These are phyloP conservation scores for Colletotrichum sp. DNA, from an alignment of 2,329 filamentous ascomycete genomes.

Conservation along the genomic window DNA sequence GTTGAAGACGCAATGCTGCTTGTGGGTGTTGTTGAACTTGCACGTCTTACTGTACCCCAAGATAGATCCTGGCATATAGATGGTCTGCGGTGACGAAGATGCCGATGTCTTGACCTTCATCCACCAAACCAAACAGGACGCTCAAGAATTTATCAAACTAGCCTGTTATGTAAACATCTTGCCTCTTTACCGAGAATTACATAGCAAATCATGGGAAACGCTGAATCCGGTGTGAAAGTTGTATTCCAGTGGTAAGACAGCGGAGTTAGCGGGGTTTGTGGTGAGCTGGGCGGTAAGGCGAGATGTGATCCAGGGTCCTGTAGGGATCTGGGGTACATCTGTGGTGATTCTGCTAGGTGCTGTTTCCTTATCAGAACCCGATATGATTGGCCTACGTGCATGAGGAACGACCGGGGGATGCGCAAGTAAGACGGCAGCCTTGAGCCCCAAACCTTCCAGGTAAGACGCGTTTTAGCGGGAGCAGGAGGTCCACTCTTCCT, in stretches of 20 bases:
- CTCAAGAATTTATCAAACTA: background rate
- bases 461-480: background rate
- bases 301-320: background rate
- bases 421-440: background rate
- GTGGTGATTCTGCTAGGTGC: background rate
- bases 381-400: background rate
- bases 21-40: background rate
- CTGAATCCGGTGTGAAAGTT: background rate
- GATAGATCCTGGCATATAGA: too few species aligned
- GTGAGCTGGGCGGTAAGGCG: background rate
- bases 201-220: background rate
- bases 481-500: background rate
- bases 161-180: background rate
- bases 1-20: background rate
- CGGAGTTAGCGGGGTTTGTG: background rate
- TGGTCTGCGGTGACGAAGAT: background rate
- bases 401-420: background rate
- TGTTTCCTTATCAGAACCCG: background rate
- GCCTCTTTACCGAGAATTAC: background rate
- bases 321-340: background rate
- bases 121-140: background rate
- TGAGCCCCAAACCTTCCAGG: background rate
- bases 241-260: background rate
- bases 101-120: background rate
- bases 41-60: background rate